Evolutionary conservation across 192 early-diverging fungal species (phyloP), one percentile per base, ranked within the genome.

Genomic region (Backusella sp.): DNA sequence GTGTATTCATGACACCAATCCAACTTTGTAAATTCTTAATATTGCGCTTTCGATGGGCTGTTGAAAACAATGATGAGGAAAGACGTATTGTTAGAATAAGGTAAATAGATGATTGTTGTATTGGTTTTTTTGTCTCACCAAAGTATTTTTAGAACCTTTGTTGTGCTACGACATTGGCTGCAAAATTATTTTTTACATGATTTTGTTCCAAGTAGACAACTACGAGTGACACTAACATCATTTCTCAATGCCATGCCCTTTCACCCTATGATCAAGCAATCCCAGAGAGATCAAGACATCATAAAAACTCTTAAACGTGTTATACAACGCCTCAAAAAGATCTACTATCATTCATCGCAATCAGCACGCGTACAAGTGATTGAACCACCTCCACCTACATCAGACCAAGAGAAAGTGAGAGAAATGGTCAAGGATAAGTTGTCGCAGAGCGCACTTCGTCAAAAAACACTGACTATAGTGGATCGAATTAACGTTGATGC

Each of bases 141-240:
- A 19, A 5, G 42, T 34, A 12, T 30, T 6, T 21, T 41, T 65
- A 83, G 82, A 72, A 86, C 87, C 7, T 90, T 90, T 86, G 87
- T 90, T 6, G 82, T 84, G 15, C 72, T 90, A 46, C 84, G 89
- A 23, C 88, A 89, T 39, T 90, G 89, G 89, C 77, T 90, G n/a
- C 62, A 84, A 21, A 89, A 89, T 66, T 90, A 89, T 65, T 90
- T 87, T 76, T 76, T 84, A 12, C 83, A 87, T 73, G 89, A 90
- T 62, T 90, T 90, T 68, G 81, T 84, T 68, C 82, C 74, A 4
- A 81, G 73, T 19, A 80, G 80, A 14, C 56, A 69, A 30, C 70
- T 90, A 3, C 76, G 87, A 4, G 66, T 79, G 2, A 83, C 75
- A 3, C 53, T 88, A n/a, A 81, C 80, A 2, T 66, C 67, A 28